Conservation (phyloP, 768 basidiomycete species). For the Tylopilus felleus region DNA sequence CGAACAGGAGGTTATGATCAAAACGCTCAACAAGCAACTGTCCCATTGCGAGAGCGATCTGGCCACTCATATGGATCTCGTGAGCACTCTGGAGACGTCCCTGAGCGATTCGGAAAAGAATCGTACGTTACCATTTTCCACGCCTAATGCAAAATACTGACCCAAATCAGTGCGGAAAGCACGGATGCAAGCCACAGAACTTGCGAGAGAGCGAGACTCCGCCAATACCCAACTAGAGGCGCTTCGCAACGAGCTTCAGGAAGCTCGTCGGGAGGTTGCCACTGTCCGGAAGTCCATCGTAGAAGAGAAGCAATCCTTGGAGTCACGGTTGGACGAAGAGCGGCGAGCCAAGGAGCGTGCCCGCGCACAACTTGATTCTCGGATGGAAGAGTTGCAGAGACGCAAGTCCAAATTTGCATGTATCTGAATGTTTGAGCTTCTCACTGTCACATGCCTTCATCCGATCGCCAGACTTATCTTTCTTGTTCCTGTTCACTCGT, state of each 20-base stretch:
- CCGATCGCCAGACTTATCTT: conserved; percentile 1
- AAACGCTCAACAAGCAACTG: conserved; percentile 89
- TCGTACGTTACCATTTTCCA: conserved; percentile 48
- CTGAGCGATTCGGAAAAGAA: conserved; percentile 92
- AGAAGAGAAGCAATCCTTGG: conserved; percentile 85
- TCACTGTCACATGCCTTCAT: conserved; percentile 4
- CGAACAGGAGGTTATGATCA: conserved; percentile 89
- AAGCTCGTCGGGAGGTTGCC: conserved; percentile 77
- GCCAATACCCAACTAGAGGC: conserved; percentile 61
- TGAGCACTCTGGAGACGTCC: conserved; percentile 78
- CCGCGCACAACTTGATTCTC: conserved; percentile 79
- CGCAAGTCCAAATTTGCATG: conserved; percentile 93
- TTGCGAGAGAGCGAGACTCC: conserved; percentile 81
- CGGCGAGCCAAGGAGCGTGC: conserved; percentile 85
- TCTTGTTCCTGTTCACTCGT: conserved; percentile 11
- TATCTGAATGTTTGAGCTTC: conserved; percentile 46
- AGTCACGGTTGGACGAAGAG: conserved; percentile 82
- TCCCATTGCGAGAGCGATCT: conserved; percentile 91
- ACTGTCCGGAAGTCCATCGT: conserved; percentile 75
- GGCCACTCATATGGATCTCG: conserved; percentile 89
- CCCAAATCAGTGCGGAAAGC: conserved; percentile 75
- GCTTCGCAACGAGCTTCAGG: conserved; percentile 69
- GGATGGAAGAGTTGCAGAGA: conserved; percentile 80
- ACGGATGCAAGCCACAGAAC: conserved; percentile 88
- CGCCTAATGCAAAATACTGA: conserved; percentile 3